Evolutionary conservation across 2,329 filamentous ascomycete genomes (phyloP).

Genomic region (Diaporthe nobilis): DNA sequence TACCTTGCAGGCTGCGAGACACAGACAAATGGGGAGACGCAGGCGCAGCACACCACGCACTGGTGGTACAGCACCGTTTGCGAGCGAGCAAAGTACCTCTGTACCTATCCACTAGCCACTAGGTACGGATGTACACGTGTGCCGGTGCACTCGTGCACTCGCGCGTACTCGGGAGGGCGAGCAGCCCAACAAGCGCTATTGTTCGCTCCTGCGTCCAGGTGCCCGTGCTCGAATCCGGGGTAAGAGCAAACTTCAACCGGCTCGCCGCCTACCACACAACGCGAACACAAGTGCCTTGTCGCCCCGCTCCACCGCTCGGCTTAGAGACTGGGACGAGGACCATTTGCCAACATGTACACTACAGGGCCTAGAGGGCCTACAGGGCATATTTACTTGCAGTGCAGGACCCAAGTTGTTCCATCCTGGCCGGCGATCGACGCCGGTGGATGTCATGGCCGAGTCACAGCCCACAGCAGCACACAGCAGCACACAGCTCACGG

Average conservation of each 20-base stretch:
- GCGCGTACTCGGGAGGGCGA: slow-evolving; percentile 4
- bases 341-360: background rate
- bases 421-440: slow-evolving; percentile 14
- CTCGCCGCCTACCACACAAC: background rate
- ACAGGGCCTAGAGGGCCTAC: background rate
- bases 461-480: background rate
- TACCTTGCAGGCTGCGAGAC: background rate
- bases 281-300: background rate
- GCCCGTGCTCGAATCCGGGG: slow-evolving; percentile 26
- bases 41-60: background rate
- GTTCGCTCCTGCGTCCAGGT: background rate
- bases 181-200: background rate
- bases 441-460: slow-evolving; percentile 18
- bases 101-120: background rate
- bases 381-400: background rate
- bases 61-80: background rate
- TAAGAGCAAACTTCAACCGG: slow-evolving; percentile 12
- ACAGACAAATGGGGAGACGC: background rate
- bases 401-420: slow-evolving; percentile 5
- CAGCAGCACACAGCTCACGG: background rate
- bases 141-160: background rate
- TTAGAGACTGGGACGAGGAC: background rate
- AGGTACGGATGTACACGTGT: slow-evolving; percentile 7
- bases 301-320: background rate
- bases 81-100: background rate